phyloP scores from a whole-genome alignment of 305 asterid species.

The Fraxinus angustifolia region DNA sequence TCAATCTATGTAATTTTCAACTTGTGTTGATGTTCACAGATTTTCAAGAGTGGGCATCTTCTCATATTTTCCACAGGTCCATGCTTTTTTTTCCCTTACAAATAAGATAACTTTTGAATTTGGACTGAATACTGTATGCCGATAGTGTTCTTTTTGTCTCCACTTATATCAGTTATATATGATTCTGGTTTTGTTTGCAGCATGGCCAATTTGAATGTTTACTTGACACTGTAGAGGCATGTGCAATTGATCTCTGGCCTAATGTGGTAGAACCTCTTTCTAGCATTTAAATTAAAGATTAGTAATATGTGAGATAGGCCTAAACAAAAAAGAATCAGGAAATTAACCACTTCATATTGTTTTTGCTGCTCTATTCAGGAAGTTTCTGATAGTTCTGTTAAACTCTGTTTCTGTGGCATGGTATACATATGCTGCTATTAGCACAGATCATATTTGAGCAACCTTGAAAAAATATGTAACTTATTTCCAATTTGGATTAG shows the following conservation, averaged over 20 bases:
- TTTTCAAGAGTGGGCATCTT: constrained; percentile 88
- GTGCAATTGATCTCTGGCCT: constrained; percentile 90
- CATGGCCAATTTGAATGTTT: constrained; percentile 74
- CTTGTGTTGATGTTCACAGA: constrained; percentile 47
- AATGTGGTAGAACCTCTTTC: constrained; percentile 52
- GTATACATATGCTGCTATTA: neutral
- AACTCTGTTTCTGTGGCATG: neutral
- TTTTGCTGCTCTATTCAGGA: neutral
- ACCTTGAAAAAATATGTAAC: neutral
- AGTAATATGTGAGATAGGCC: neutral
- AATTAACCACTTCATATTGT: neutral
- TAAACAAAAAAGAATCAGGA: neutral
- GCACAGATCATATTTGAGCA: neutral
- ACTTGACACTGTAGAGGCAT: constrained; percentile 78
- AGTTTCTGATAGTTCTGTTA: neutral
- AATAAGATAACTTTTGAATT: neutral
- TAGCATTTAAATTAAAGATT: constrained; percentile 1
- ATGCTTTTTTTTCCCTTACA: constrained; percentile 25
- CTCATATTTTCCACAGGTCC: constrained; percentile 83
- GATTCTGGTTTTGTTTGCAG: constrained; percentile 37
- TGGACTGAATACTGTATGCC: constrained; percentile 8
- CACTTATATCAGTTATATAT: neutral
- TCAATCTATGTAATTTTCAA: neutral
- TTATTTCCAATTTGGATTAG: neutral
- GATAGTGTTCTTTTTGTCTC: neutral